Percentiles rank a stretch among this genome's conserved stretches.
Conservation (phyloP, 2,329 filamentous ascomycete species). For the Dendryphion nanum region DNA sequence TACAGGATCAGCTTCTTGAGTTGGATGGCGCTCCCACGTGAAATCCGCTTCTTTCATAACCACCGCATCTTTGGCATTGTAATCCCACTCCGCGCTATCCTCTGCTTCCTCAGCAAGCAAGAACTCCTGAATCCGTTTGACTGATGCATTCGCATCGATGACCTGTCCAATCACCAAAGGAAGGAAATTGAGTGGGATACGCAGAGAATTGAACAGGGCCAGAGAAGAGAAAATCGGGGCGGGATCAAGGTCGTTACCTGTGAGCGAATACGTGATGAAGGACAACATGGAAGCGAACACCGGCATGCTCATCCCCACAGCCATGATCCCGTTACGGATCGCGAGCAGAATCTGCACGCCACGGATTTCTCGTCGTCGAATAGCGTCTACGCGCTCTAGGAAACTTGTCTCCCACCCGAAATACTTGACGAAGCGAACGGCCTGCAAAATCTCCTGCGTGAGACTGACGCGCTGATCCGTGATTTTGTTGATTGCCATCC, state of each 20-base stretch:
- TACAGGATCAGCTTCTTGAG: constrained; percentile 40
- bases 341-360: constrained; percentile 82
- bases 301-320: constrained; percentile 79
- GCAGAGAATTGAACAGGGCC: constrained; percentile 87
- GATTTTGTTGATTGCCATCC: constrained; percentile 83
- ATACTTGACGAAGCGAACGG: constrained; percentile 92
- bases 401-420: constrained; percentile 96
- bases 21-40: constrained; percentile 78
- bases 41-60: constrained; percentile 73
- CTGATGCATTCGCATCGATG: constrained; percentile 82
- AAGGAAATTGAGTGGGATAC: constrained; percentile 85
- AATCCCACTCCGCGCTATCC: constrained; percentile 64
- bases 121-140: constrained; percentile 85
- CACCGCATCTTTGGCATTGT: constrained; percentile 56
- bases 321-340: constrained; percentile 81
- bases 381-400: constrained; percentile 69
- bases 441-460: constrained; percentile 88
- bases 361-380: constrained; percentile 73
- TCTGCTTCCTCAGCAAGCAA: constrained; percentile 79
- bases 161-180: constrained; percentile 86
- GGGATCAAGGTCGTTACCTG: constrained; percentile 66
- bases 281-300: constrained; percentile 94
- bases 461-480: constrained; percentile 89
- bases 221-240: constrained; percentile 88
- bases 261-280: constrained; percentile 76